Conservation (phyloP, 116 monocot species). For the Cymodocea nodosa region DNA sequence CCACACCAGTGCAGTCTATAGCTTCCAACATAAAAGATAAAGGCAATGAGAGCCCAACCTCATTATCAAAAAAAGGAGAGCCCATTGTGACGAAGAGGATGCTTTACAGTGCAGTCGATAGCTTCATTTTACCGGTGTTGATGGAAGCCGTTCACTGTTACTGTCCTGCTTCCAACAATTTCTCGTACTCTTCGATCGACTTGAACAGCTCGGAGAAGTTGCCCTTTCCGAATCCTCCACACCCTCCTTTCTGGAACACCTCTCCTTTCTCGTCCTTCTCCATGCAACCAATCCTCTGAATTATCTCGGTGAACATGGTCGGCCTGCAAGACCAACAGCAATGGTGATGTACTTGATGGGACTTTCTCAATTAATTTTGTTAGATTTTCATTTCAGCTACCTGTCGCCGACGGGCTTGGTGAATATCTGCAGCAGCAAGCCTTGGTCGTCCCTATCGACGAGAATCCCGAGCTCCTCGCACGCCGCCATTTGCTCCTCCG, state of each 20-base stretch:
- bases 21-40: too few species aligned
- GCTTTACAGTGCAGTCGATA: too few species aligned
- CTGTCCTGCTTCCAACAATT: slow-evolving; percentile 62
- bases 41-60: too few species aligned
- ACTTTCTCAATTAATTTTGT: too few species aligned
- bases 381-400: slow-evolving; percentile 83
- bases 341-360: too few species aligned
- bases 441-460: slow-evolving; percentile 91
- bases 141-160: not conserved
- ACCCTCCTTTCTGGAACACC: slow-evolving; percentile 80
- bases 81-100: too few species aligned
- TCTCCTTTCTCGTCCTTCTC: slow-evolving; percentile 45
- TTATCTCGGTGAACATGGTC: slow-evolving; percentile 89
- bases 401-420: slow-evolving; percentile 93
- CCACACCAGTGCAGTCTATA: too few species aligned
- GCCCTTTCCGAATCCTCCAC: slow-evolving; percentile 96
- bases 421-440: slow-evolving; percentile 84
- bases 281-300: slow-evolving; percentile 95
- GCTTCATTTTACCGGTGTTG: too few species aligned
- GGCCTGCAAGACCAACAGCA: slow-evolving; percentile 42
- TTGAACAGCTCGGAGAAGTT: slow-evolving; percentile 98
- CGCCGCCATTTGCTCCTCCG: slow-evolving; percentile 71
- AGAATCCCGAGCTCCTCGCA: slow-evolving; percentile 83
- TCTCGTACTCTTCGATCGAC: slow-evolving; percentile 97
- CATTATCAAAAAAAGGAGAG: too few species aligned